Conservation (phyloP, 306 rosid genomes). For the Vigna mungo region DNA sequence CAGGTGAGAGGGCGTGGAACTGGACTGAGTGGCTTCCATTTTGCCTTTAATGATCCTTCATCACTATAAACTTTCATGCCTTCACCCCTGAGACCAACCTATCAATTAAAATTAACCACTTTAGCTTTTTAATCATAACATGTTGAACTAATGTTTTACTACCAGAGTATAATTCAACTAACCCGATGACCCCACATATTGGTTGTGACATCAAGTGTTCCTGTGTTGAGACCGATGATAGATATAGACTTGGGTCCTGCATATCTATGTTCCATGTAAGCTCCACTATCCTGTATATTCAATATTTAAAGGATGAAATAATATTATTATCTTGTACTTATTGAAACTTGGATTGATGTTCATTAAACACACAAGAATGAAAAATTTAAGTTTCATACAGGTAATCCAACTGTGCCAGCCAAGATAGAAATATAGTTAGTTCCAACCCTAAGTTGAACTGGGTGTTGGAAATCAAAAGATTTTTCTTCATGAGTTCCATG, state of each 20-base stretch:
- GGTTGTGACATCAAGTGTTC: conserved; percentile 58
- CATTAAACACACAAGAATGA: not conserved
- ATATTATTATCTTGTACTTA: not conserved
- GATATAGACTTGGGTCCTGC: conserved; percentile 69
- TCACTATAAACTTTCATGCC: conserved; percentile 46
- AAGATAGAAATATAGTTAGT: conserved; percentile 61
- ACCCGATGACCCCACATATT: conserved; percentile 84
- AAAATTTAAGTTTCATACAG: conserved; percentile 58
- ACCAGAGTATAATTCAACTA: not conserved
- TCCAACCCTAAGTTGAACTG: conserved; percentile 57
- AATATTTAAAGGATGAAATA: not conserved
- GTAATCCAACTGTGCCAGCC: conserved; percentile 70
- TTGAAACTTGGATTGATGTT: not conserved
- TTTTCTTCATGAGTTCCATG: conserved; percentile 78
- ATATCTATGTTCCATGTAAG: conserved; percentile 92
- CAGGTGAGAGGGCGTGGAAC: conserved; percentile 58
- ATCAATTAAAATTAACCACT: conserved; percentile 9
- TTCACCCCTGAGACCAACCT: conserved; percentile 78
- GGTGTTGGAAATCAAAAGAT: conserved; percentile 53
- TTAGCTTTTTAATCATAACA: not conserved
- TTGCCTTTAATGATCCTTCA: conserved; percentile 52
- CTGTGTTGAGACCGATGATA: conserved; percentile 66
- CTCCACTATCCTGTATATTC: conserved; percentile 82
- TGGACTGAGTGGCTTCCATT: conserved; percentile 52
- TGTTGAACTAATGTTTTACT: not conserved